Evolutionary conservation across 305 asterid species (phyloP), one percentile per base, ranked within the genome.

Genomic region (Caryopteris hybrid): DNA sequence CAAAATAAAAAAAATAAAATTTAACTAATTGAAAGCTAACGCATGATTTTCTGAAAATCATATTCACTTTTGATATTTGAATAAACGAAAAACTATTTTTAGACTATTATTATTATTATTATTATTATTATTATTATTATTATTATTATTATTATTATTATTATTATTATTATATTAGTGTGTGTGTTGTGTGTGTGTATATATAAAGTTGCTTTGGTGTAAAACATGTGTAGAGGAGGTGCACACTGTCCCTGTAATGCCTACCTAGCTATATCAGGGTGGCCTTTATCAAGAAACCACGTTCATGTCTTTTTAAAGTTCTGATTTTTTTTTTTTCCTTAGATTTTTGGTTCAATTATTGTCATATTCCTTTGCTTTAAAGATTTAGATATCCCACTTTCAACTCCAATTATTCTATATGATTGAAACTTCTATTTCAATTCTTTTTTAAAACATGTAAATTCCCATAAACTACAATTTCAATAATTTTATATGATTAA

Each of bases 371-470:
- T 71, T 71, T 43, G 23, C 70, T 61, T 70, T 22, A 6, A 71
- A 71, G 70, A 52, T 50, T 25, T 31, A 6, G 41, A 36, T 50
- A 60, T 48, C 10, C 23, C 52, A 58, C 59, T n/a, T 34, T 17
- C 29, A 6, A n/a, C 51, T 54, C 38, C 66, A 56, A 12, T 47
- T 25, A 50, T 25, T 63, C n/a, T 50, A 29, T 13, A 73, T 66
- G 69, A 73, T 72, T 66, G 72, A 66, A 53, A 52, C 73, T 66
- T 73, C 18, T 9, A 50, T 17, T 11, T n/a, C 56, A 73, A 73
- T 73, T 58, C 69, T 50, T 67, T 31, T 54, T 39, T 43, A 31
- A 42, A 25, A 25, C 23, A n/a, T 17, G 5, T 1, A 23, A n/a
- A 41, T 7, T 5, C 38, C n/a, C 43, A 29, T 2, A 4, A 46